A percentile compares a stretch with the other conserved stretches of the same genome.
phyloP scores from a whole-genome alignment of 176 grass and related monocot genomes.

The Bromus sterilis region DNA sequence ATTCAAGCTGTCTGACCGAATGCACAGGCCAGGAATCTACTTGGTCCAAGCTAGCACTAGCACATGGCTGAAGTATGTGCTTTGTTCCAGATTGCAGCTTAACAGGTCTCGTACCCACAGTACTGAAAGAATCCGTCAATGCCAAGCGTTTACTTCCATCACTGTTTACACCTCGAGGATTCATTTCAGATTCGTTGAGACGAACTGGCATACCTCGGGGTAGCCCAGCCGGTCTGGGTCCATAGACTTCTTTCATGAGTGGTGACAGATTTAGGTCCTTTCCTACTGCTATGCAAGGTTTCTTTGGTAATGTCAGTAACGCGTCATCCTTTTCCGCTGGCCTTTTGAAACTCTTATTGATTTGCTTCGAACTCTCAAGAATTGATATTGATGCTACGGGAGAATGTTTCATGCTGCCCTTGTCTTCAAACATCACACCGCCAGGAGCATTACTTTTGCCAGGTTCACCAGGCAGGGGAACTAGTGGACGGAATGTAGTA shows the following conservation, averaged over 20 bases:
- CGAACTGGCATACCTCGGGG: not conserved
- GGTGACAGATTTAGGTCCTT: not conserved
- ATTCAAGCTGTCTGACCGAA: conserved; percentile 21
- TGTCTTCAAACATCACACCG: not conserved
- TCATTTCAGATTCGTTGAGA: not conserved
- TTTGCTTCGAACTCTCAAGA: conserved; percentile 7
- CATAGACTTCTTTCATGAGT: not conserved
- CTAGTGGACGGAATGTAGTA: conserved; percentile 10
- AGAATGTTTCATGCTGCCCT: conserved; percentile 28
- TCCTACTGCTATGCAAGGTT: conserved; percentile 15
- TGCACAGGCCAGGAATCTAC: conserved; percentile 29
- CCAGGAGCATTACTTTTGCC: conserved; percentile 4
- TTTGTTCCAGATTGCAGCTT: conserved; percentile 47
- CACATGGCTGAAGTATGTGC: conserved; percentile 36
- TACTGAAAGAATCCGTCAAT: not conserved
- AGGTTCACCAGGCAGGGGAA: not conserved
- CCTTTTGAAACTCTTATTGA: conserved; percentile 24
- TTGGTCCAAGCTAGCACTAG: conserved; percentile 22
- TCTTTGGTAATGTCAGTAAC: conserved; percentile 25
- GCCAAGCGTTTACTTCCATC: not conserved
- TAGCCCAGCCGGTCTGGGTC: conserved; percentile 5
- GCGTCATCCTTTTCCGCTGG: conserved; percentile 9
- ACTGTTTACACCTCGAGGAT: not conserved
- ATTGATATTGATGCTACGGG: conserved; percentile 2
- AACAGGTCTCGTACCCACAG: conserved; percentile 26